A percentile compares a stretch with the other conserved stretches of the same genome.
Evolutionary conservation across 306 rosid species (phyloP).

Genomic region (Hylodesmum podocarpum): DNA sequence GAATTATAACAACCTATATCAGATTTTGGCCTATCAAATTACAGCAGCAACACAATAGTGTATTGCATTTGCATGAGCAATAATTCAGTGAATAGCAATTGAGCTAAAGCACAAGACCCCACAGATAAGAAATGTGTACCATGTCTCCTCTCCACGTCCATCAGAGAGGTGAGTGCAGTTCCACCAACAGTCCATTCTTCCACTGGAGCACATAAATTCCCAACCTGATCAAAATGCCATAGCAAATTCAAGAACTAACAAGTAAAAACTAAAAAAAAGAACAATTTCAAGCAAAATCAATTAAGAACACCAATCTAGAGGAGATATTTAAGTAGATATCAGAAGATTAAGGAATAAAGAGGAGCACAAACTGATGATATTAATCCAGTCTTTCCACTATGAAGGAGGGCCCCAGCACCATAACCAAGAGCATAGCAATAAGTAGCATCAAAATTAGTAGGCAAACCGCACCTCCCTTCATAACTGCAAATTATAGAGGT

Average conservation of each 20-base stretch:
- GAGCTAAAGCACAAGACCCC: neutral
- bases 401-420: conserved; percentile 95
- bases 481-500: conserved; percentile 53
- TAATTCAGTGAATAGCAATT: neutral
- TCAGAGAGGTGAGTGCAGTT: conserved; percentile 82
- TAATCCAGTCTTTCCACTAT: conserved; percentile 84
- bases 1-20: neutral
- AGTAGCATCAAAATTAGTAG: conserved; percentile 91
- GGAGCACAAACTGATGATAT: conserved; percentile 86
- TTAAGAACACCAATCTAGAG: neutral
- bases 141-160: conserved; percentile 99
- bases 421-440: conserved; percentile 97
- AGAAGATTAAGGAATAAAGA: neutral
- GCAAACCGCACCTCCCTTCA: conserved; percentile 98
- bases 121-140: conserved; percentile 47
- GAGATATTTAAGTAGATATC: conserved; percentile 9
- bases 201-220: conserved; percentile 84
- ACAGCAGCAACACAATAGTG: neutral
- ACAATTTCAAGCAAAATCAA: neutral
- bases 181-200: conserved; percentile 96
- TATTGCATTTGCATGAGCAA: neutral
- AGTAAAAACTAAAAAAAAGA: conserved; percentile 1
- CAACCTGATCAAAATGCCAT: conserved; percentile 61
- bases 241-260: neutral
- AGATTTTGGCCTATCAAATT: conserved; percentile 7